Base-by-base conservation (phyloP, 768 basidiomycete species). In the Lyophyllum shimeji region DNA sequence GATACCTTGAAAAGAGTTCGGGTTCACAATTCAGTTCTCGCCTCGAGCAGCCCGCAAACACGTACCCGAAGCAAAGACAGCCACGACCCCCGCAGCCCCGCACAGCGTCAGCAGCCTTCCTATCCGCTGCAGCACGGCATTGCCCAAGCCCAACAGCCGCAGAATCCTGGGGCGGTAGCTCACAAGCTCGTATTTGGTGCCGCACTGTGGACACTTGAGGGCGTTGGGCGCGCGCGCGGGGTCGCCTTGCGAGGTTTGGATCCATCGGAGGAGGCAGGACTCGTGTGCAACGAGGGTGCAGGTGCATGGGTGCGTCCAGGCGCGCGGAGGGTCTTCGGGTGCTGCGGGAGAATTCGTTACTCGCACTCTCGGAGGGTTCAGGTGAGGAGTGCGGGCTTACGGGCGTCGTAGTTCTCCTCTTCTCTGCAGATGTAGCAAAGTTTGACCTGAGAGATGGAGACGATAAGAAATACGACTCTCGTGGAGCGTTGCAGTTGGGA, bases 241-340 rank as follows among this genome's bases (percentile, higher is more conserved):
- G 46, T 75, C 83, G 21, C 78, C 74, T 61, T 92, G 86, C 2
- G 89, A 82, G 17, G 86, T 78, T 57, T 84, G 81, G 37, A 93
- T 89, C 90, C 90, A 93, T 59, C 84, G 82, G 29, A 91, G 77
- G 15, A 93, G 81, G 71, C 90, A 93, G 0, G 82, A 72, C 66
- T 92, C 88, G 69, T 92, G 90, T 2, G 90, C 90, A 39, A 93
- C 74, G 37, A 93, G 79, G 0, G 90, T 90, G 64, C 90, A 93
- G 46, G 73, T 83, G 69, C 90, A 93, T 2, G 90, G 90, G 62
- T 93, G 90, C 0, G 84, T 85, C 89, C 90, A 93, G 52, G 73
- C 67, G 33, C 78, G 74, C 12, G 82, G 80, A 6, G 82, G 81
- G 11, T 75, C 69, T 42, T 77, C 77, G 43, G 73, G 74, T 37